Base-by-base conservation (phyloP, 2,329 filamentous ascomycete genomes). In the Coniochaeta prunicola region DNA sequence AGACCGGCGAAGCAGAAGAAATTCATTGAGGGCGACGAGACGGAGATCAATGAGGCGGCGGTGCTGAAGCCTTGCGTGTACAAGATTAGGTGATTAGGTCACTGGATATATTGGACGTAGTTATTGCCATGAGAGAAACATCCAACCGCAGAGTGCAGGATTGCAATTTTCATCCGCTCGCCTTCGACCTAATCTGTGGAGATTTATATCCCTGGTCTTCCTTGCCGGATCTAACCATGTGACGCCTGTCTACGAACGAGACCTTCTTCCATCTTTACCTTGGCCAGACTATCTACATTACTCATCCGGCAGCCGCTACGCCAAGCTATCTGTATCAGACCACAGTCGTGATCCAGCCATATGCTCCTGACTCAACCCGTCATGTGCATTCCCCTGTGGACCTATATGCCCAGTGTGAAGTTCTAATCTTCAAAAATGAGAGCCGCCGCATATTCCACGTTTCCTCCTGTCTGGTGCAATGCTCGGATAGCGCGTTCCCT, bases 11-110 rank as follows among this genome's bases (percentile, higher is more conserved):
- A 64, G 68, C 71, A 67, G 58, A 75, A 72, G 64, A 71, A 73
- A 67, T 84, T 83, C 69, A 87, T 87, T 68, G 75, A 83, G 59
- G 77, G 80, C 54, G 79, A 79, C 1, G 81, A 85, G 61, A 81
- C 83, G 62, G 85, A 87, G 64, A 80, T 79, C 5, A 85, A 88
- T 64, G 90, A 88, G 70, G 76, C 77, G 57, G 74, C 71, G 33
- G 80, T 93, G 59, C 74, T 99, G 66, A 97, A 97, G 79, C 94
- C 94, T 19, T 97, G 94, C 76, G 86, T 97, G 62, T 97, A 97
- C 75, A 97, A 97, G 78, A 83, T 92, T 65, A 84, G 93, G 67
- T 96, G 80, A 50, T 50, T 7, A 10, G n/a, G 17, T 28, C 21
- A 50, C 70, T 28, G 45, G 12, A 50, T 50, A 53, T n/a, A 53